Base-by-base conservation (phyloP, 2,329 filamentous ascomycete species). In the Mycosphaerella sp. region DNA sequence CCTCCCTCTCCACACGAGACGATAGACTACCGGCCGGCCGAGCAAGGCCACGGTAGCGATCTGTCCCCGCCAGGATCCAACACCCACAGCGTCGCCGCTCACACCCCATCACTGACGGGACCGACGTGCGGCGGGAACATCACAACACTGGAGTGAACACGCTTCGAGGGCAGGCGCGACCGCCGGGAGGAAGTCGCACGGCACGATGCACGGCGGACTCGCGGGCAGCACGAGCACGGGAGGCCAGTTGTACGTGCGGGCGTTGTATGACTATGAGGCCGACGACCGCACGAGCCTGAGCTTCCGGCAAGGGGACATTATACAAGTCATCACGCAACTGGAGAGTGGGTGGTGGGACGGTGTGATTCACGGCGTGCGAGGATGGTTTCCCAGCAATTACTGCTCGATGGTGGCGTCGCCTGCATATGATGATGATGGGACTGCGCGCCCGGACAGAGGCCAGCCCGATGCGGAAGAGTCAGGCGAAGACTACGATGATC, bases 271-370 rank as follows among this genome's bases (percentile, higher is more conserved):
- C 75, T 98, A 97, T 75, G 89, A 96, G 67, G 93, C 93, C 65
- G 91, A 98, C 73, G 93, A 98, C 72, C 84, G 89, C 64, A 97
- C 91, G 42, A 96, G 90, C 73, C 75, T 98, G 68, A 97, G 90
- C 73, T 98, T 98, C 71, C 88, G 89, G 64, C 87, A 95, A 70
- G 93, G 93, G 65, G 93, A 98, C 72, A 84, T 97, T 61, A 98
- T 98, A 64, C 91, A 97, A 73, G 93, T 98, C 63, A 91, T 98
- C 64, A 98, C 93, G 47, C 91, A 96, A 73, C 79, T 97, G 51
- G 93, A 98, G 71, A 97, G 90, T 65, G 93, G 93, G 50, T 98
- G 93, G 93, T 98, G 93, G 93, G 93, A 98, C 73, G 93, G 93
- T 43, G 89, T 98, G 50, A 95, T 98, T 68, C 93, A 96, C 65